Evolutionary conservation across 2,329 filamentous ascomycete genomes (phyloP), one percentile per base, ranked within the genome.

Genomic region (Rosellinia necatrix): DNA sequence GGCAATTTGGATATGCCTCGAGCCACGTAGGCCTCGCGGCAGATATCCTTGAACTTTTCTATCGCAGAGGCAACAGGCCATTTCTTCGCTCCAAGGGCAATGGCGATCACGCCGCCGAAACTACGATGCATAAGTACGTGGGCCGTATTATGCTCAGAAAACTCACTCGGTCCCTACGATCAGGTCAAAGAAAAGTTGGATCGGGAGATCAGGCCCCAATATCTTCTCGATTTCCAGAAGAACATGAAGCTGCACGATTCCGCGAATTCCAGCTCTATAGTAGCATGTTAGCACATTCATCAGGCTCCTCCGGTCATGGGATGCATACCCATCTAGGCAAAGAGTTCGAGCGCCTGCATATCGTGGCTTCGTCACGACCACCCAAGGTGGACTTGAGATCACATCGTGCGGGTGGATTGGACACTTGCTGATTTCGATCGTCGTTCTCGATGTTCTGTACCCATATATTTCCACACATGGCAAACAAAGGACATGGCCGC

Each of bases 141-240:
- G 35, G 8, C 7, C 9, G 27, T n/a, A n/a, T n/a, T n/a, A n/a
- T n/a, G n/a, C n/a, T n/a, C n/a, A n/a, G n/a, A n/a, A n/a, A 15
- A 64, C 67, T 63, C 49, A 70, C 68, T 68, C 66, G 6, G 67
- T 66, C 15, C 69, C 69, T 7, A 71, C 67, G 4, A 71, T 70
- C 22, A 71, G 35, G 49, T 71, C 69, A 37, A 71, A 70, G 54
- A 71, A 71, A 4, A 69, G 48, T 42, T 71, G 69, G 3, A 71
- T 64, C 3, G 68, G 69, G 7, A 71, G 50, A 10, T 67, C 64
- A 3, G 67, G 56, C 0, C 69, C 69, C 1, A 71, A 53, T n/a
- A 69, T 60, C 46, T 64, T 68, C 51, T 71, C 68, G 13, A 71
- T 50, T 47, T 69, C 67, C 10, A 48, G 40, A 8, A 71, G 66